These are phyloP conservation scores for Populus tremula DNA, from an alignment of 345 rosid genomes.

Conservation along the genomic window DNA sequence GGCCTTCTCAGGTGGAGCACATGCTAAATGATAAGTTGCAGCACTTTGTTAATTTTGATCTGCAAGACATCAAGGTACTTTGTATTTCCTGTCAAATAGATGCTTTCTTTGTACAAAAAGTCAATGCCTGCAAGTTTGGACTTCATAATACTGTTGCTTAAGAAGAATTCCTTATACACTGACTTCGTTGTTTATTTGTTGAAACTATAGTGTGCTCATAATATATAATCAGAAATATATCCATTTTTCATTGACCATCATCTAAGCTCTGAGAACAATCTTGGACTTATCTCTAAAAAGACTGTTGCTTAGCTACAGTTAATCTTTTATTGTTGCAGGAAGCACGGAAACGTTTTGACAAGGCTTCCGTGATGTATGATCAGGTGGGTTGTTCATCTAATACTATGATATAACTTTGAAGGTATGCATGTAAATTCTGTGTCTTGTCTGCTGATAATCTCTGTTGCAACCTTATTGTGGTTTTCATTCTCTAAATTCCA, in stretches of 20 bases:
- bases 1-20: slow-evolving; percentile 53
- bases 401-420: slow-evolving; percentile 1
- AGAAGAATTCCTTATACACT: no score
- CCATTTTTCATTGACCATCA: no score
- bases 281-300: neutral
- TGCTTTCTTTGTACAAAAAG: slow-evolving; percentile 3
- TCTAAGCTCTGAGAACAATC: no score
- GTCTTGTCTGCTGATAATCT: neutral
- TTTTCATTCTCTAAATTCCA: neutral
- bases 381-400: slow-evolving; percentile 43
- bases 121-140: neutral
- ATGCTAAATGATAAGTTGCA: slow-evolving; percentile 56
- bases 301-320: neutral
- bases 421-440: neutral
- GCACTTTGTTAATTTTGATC: slow-evolving; percentile 53
- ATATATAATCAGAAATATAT: neutral
- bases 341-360: slow-evolving; percentile 75
- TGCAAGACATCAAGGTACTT: slow-evolving; percentile 63
- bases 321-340: slow-evolving; percentile 43
- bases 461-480: neutral
- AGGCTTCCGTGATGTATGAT: slow-evolving; percentile 62
- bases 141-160: neutral
- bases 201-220: neutral
- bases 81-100: neutral
- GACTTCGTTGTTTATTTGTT: neutral